These are phyloP conservation scores for Mollisia scopiformis DNA, from an alignment of 2,329 filamentous ascomycete species.

Conservation along the genomic window DNA sequence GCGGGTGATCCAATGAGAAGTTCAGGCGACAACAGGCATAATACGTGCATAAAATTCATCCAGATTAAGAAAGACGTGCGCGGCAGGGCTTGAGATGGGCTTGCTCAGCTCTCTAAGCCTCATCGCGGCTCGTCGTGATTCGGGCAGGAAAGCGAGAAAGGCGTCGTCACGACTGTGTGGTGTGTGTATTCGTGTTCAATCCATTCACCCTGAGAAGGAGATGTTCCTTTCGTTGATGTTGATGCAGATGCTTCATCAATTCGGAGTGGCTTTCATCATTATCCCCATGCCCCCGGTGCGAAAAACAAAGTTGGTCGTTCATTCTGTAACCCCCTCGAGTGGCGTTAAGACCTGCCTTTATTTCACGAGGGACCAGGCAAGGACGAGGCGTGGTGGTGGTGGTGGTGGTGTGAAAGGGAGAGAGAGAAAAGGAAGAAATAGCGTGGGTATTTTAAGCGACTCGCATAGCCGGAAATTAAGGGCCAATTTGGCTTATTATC, in stretches of 20 bases:
- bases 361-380: too few relatives aligned
- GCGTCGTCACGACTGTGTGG: slow-evolving; percentile 2
- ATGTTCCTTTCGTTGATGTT: background rate
- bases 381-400: too few relatives aligned
- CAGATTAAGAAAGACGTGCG: slow-evolving; percentile 1
- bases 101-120: slow-evolving; percentile 1
- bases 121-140: background rate
- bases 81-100: background rate
- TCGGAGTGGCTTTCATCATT: background rate
- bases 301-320: background rate
- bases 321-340: background rate
- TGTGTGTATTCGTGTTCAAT: too few relatives aligned
- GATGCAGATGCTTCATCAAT: background rate
- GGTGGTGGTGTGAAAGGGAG: too few relatives aligned
- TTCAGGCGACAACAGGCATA: background rate
- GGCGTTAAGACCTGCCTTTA: background rate
- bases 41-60: slow-evolving; percentile 3
- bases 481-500: background rate
- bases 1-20: background rate
- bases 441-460: background rate
- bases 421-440: background rate
- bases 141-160: background rate
- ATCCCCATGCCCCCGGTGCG: background rate
- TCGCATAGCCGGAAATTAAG: background rate
- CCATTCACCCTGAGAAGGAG: background rate